These are phyloP conservation scores for Hymenoscyphus fructigenus DNA, from an alignment of 2,329 filamentous ascomycete species.

Conservation along the genomic window DNA sequence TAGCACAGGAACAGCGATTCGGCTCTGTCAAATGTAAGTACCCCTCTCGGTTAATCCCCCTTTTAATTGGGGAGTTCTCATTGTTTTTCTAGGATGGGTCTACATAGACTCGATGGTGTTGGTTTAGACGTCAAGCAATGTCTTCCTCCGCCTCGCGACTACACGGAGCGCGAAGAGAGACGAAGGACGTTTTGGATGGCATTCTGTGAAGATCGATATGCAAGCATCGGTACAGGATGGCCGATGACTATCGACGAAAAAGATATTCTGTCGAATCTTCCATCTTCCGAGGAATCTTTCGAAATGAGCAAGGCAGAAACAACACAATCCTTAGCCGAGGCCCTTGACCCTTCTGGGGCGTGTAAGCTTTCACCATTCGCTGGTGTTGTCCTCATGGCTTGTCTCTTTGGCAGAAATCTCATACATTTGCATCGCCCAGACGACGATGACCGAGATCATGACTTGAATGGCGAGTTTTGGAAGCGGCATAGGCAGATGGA, in stretches of 20 bases:
- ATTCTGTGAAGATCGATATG: slow-evolving; percentile 87
- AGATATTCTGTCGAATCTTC: slow-evolving; percentile 85
- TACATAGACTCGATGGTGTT: slow-evolving; percentile 80
- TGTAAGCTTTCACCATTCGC: slow-evolving; percentile 74
- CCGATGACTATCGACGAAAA: slow-evolving; percentile 90
- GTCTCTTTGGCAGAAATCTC: slow-evolving; percentile 86
- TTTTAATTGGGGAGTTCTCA: slow-evolving; percentile 50
- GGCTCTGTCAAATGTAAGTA: slow-evolving; percentile 77
- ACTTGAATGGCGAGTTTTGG: slow-evolving; percentile 94
- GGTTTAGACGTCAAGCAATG: slow-evolving; percentile 93
- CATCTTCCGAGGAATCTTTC: slow-evolving; percentile 81
- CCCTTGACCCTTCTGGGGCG: slow-evolving; percentile 69
- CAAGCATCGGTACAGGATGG: slow-evolving; percentile 96
- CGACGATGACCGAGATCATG: slow-evolving; percentile 75
- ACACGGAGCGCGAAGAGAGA: slow-evolving; percentile 90
- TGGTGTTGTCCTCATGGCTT: slow-evolving; percentile 80
- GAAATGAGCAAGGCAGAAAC: slow-evolving; percentile 74
- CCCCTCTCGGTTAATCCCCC: neutral
- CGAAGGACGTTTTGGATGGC: slow-evolving; percentile 93
- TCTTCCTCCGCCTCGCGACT: slow-evolving; percentile 80
- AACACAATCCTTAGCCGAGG: slow-evolving; percentile 68
- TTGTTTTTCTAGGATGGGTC: slow-evolving; percentile 74
- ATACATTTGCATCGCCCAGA: slow-evolving; percentile 87
- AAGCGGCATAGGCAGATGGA: slow-evolving; percentile 87
- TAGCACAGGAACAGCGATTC: slow-evolving; percentile 78